These are phyloP conservation scores for Rhododendron ferrugineum DNA, from an alignment of 148 eudicot species.

Conservation along the genomic window DNA sequence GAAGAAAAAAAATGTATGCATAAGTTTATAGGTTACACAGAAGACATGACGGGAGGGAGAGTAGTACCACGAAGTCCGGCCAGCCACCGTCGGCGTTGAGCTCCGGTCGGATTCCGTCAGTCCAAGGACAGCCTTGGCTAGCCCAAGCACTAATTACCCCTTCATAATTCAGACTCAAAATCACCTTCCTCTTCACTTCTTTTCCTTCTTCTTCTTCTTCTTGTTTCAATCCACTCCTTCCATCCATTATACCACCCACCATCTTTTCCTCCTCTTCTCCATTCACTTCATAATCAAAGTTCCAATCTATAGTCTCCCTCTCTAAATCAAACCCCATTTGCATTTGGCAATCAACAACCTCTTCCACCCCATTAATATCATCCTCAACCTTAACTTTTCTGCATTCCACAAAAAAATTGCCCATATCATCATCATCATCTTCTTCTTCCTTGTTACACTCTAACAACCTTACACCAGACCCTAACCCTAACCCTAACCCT, in stretches of 20 bases:
- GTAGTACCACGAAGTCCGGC: slow-evolving; percentile 60
- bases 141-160: slow-evolving; percentile 63
- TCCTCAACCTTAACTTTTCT: slow-evolving; percentile 39
- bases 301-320: slow-evolving; percentile 27
- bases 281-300: slow-evolving; percentile 44
- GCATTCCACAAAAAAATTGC: slow-evolving; percentile 18
- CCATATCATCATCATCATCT: background rate
- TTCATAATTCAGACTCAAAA: slow-evolving; percentile 57
- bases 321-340: slow-evolving; percentile 41
- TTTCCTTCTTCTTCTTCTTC: background rate
- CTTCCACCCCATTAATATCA: slow-evolving; percentile 10
- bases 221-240: slow-evolving; percentile 7
- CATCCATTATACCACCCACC: background rate
- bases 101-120: slow-evolving; percentile 61
- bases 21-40: background rate
- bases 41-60: background rate
- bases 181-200: slow-evolving; percentile 26
- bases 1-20: background rate
- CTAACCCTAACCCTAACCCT: slow-evolving; percentile 36
- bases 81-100: slow-evolving; percentile 43
- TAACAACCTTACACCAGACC: background rate
- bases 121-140: slow-evolving; percentile 60
- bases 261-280: slow-evolving; percentile 23
- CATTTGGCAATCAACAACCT: slow-evolving; percentile 19
- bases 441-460: background rate